Base-by-base conservation (phyloP, 129 eudicot genomes). In the Mikania micrantha region DNA sequence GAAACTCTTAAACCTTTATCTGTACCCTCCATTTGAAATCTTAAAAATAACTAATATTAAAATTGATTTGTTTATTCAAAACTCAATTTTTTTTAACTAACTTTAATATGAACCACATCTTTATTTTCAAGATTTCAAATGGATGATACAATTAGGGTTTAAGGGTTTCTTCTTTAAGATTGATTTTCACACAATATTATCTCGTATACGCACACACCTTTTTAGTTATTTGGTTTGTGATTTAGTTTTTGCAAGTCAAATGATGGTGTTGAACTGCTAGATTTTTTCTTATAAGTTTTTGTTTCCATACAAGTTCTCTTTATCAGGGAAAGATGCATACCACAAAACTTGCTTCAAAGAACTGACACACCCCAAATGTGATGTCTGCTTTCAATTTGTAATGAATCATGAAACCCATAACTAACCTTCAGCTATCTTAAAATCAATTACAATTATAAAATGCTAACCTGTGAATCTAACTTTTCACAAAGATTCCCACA, bases 331-430 rank as follows among this genome's bases (percentile, higher is more conserved):
- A 66, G 88, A 92, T 82, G 84, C 95, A 65, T 93, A 86, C 80
- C 99, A 93, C 19, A 93, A 86, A 70, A 64, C 95, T 60, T 93
- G 99, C 77, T 93, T 89, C 83, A 93, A 89, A 70, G 96, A 93
- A 85, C 62, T 86, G 34, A 84, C 90, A 48, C 93, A 93, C 81
- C 99, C 99, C 58, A 93, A 86, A 60, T 92, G 96, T 79, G 98
- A 92, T 84, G 98, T 92, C 73, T 92, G 98, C 81, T 91, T 85
- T 58, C 93, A 89, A 80, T 89, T 84, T 87, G 96, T 93, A 87
- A 84, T 87, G 63, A 57, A 70, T 20, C 20, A 22, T 53, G 5
- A 44, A 63, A 42, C 29, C 65, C 69, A 24, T 69, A 73, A 42
- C 35, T 22, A 40, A 44, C 21, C 45, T 36, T 41, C 24, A 64